These are phyloP conservation scores for Amylocystis lapponica DNA, from an alignment of 768 basidiomycete genomes.

Conservation along the genomic window DNA sequence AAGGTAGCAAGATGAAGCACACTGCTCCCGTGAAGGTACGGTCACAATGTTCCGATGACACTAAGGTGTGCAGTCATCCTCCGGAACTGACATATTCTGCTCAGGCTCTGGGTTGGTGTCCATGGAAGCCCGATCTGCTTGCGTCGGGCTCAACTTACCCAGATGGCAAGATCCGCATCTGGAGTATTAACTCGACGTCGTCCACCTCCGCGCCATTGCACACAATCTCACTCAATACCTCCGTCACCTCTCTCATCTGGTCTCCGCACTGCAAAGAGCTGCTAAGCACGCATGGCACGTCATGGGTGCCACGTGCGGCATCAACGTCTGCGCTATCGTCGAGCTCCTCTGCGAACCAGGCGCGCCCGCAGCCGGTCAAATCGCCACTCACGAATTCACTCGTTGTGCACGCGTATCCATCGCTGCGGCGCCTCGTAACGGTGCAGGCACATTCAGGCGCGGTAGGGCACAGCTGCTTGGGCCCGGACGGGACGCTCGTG, in stretches of 20 bases:
- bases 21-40: conserved; percentile 38
- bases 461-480: conserved; percentile 56
- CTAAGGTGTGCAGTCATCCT: not conserved
- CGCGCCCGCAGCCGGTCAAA: conserved; percentile 9
- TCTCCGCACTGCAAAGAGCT: conserved; percentile 54
- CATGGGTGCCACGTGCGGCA: conserved; percentile 24
- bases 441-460: conserved; percentile 49
- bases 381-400: conserved; percentile 35
- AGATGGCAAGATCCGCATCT: conserved; percentile 53
- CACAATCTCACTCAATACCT: conserved; percentile 39
- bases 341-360: not conserved
- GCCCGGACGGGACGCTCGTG: conserved; percentile 55
- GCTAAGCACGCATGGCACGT: conserved; percentile 54
- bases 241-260: conserved; percentile 58
- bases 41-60: too few species aligned
- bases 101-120: conserved; percentile 71
- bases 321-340: conserved; percentile 6
- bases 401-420: conserved; percentile 51
- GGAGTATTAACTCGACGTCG: conserved; percentile 42
- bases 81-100: not conserved
- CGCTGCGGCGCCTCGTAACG: conserved; percentile 43
- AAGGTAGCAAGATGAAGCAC: conserved; percentile 37
- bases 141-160: conserved; percentile 63
- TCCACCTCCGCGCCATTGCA: conserved; percentile 43
- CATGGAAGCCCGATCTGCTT: conserved; percentile 63